Evolutionary conservation across 2,329 filamentous ascomycete genomes (phyloP).

Genomic region (Aspergillus thermomutatus): DNA sequence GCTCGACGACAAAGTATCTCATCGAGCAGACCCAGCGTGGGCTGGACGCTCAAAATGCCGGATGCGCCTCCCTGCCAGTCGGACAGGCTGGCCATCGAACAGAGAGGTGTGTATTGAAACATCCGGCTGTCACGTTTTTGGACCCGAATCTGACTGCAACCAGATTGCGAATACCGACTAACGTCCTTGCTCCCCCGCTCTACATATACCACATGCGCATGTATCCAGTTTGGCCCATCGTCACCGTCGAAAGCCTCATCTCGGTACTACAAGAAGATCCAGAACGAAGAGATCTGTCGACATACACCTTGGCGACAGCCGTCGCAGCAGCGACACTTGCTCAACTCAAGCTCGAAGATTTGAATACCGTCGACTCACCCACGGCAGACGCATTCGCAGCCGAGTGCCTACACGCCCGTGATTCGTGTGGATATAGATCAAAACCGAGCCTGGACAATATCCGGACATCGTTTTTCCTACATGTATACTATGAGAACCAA

Average conservation of each 20-base stretch:
- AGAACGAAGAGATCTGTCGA: slow-evolving; percentile 27
- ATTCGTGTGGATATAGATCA: slow-evolving; percentile 25
- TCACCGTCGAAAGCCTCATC: slow-evolving; percentile 45
- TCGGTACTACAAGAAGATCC: slow-evolving; percentile 33
- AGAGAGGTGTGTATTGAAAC: neutral
- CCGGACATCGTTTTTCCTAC: slow-evolving; percentile 50
- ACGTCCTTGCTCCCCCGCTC: slow-evolving; percentile 30
- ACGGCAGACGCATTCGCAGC: slow-evolving; percentile 34
- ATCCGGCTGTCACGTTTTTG: neutral
- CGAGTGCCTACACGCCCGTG: slow-evolving; percentile 35
- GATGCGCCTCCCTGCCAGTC: neutral
- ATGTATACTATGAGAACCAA: slow-evolving; percentile 52
- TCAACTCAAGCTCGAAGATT: slow-evolving; percentile 43
- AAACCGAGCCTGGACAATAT: slow-evolving; percentile 40
- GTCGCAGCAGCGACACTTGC: slow-evolving; percentile 49
- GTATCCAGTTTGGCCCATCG: slow-evolving; percentile 53
- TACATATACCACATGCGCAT: slow-evolving; percentile 50
- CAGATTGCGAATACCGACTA: slow-evolving; percentile 14
- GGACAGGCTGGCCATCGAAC: neutral
- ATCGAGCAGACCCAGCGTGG: slow-evolving; percentile 20
- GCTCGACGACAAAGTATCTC: slow-evolving; percentile 17
- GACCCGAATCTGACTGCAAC: neutral
- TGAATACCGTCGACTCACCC: slow-evolving; percentile 21
- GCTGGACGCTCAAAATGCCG: neutral
- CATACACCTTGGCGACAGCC: slow-evolving; percentile 44